Base-by-base conservation (phyloP, 139 green algal genomes). In the Picochlorum sp. region DNA sequence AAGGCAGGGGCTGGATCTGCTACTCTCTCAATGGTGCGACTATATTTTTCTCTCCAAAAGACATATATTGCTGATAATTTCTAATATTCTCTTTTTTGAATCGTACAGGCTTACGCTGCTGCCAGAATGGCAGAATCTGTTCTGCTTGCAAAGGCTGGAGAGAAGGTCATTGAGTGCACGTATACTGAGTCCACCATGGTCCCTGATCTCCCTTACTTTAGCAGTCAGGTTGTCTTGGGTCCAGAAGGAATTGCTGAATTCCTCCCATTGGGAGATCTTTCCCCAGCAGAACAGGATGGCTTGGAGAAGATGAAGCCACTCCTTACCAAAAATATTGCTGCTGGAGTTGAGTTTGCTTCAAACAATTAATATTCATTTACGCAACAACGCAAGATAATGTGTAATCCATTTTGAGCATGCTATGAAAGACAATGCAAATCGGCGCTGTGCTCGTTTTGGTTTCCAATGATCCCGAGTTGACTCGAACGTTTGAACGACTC, bases 1-100 rank as follows among this genome's bases (percentile, higher is more conserved):
- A 95, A 95, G 79, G 85, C 85, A 7, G 86, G 86, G 52, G 70
- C 75, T 15, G 79, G 88, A 56, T 93, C 85, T 34, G 89, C 89
- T 24, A 95, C 87, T 0, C 80, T 96, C 1, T 94, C 86, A 47
- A 95, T 96, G 89, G 47, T 54, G n/a, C 15, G 47, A 54, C n/a
- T 54, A 54, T 26, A 26, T 54, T 13, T 24, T 74, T 77, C 20
- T 30, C 16, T 18, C 11, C 28, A 30, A 5, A 14, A 20, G 66
- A 59, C 0, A 41, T 66, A 7, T 59, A 37, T n/a, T 1, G 18
- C 14, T 37, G 4, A 9, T 21, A 24, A 37, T 18, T 66, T 65
- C 76, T 68, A 54, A 26, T 21, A 10, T 14, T 21, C 5, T 14
- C 0, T 24, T 20, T 54, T 54, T 54, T 24, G 47, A 26, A 24